Conservation (phyloP, 1,284 basidiomycete genomes). For the Rhodotorula sp. region DNA sequence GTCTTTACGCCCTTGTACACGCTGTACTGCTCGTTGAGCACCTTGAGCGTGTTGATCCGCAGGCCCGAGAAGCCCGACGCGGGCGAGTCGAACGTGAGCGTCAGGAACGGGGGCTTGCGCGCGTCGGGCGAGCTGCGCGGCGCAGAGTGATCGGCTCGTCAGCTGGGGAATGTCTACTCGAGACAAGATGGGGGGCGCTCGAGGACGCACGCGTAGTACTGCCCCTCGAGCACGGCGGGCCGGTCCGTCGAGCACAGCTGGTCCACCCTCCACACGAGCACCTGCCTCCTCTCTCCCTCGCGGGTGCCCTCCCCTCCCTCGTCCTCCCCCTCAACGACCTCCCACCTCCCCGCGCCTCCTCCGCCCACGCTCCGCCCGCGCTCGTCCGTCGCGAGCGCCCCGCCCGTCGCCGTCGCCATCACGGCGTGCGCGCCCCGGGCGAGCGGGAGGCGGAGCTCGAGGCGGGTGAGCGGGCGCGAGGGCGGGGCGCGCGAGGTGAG, state of each 20-base stretch:
- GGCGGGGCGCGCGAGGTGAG: conserved; percentile 26
- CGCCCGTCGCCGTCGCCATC: conserved; percentile 9
- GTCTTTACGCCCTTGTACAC: conserved; percentile 40
- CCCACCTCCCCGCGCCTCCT: conserved; percentile 37
- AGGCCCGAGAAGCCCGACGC: conserved; percentile 30
- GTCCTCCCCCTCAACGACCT: conserved; percentile 12
- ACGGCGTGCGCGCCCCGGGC: conserved; percentile 23
- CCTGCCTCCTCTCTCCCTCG: background rate
- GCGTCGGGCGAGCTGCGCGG: conserved; percentile 3
- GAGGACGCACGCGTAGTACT: conserved; percentile 22
- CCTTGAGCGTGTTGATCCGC: conserved; percentile 19
- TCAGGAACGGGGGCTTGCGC: conserved; percentile 27
- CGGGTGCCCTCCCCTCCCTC: background rate
- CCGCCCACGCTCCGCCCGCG: conserved; percentile 18
- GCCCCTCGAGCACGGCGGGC: conserved; percentile 25
- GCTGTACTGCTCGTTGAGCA: conserved; percentile 21
- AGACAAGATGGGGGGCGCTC: background rate
- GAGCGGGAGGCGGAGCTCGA: conserved; percentile 32
- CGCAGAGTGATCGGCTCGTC: background rate
- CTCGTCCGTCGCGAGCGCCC: conserved; percentile 18
- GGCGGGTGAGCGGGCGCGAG: conserved; percentile 11
- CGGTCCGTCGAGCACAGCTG: conserved; percentile 24
- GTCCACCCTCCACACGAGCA: conserved; percentile 27
- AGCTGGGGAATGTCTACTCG: too few relatives aligned
- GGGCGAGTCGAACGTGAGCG: conserved; percentile 29